Base-by-base conservation (phyloP, 495 filamentous ascomycete species). In the Rhizodiscina lignyota region DNA sequence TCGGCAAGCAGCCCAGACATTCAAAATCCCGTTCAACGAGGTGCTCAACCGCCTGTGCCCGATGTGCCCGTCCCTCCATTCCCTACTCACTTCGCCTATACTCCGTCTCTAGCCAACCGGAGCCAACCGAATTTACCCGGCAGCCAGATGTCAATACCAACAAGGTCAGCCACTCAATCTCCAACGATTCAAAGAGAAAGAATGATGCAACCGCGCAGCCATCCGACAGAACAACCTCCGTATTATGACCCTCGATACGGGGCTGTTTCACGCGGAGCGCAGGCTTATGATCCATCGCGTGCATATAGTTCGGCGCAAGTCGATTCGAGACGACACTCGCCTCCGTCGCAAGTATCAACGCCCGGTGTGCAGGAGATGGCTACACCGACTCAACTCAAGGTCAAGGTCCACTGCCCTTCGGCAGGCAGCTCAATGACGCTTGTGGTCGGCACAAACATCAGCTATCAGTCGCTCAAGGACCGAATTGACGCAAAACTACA, bases 401-500 rank as follows among this genome's bases (percentile, higher is more conserved):
- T 94, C 35, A 92, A 85, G 56, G 84, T 97, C 22, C 82, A 83
- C 47, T 89, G 79, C 48, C 78, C 82, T 12, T 65, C 71, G 5
- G 73, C 72, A 34, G 71, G 72, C 13, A 74, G 70, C 39, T 86
- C 91, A 45, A 76, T 94, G 37, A 94, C 85, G 0, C 66, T 97
- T 8, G 86, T 97, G 21, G 89, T 91, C 29, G 74, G 82, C 16
- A 87, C 78, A 60, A 89, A 84, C 48, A 97, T 96, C 47, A 71
- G 79, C 30, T 94, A 91, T 58, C 80, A 85, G 32, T 85, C 82
- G 20, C 64, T 97, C 17, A 81, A 83, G 32, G 86, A 96, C 48
- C 83, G 89, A n/a, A 94, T 97, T 48, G 91, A 96, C 54, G 80
- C 80, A 17, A 96, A 96, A 56, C 68, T 97, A 44, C 77, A 74